Evolutionary conservation across 257 asterid genomes (phyloP), one percentile per base, ranked within the genome.

Genomic region (Capsicum chinense): DNA sequence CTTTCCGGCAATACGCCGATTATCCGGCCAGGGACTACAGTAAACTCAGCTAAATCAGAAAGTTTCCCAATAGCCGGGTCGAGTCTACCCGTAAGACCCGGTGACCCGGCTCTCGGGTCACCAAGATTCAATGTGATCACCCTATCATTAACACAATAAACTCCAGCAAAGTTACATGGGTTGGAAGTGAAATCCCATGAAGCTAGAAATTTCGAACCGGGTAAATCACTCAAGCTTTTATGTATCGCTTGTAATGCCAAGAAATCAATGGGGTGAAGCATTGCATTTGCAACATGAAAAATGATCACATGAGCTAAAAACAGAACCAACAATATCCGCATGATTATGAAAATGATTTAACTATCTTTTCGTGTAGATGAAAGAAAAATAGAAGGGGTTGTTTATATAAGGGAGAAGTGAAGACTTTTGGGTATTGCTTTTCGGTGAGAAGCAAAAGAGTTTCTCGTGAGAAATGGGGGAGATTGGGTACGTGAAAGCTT

Each of bases 141-240:
- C 15, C 83, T 94, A 59, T 93, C 93, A 5, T 90, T 94, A 60
- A 73, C 91, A 62, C 99, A 95, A 56, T 88, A 92, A 7, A 95
- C 94, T 79, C 99, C 99, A 82, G 97, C 89, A 81, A 95, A 95
- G 83, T 83, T 90, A 73, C 99, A 95, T 0, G 99, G 99, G 63
- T 95, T 98, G 4, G 98, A 89, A 47, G 99, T 95, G 87, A 95
- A 95, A 87, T 95, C 99, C 99, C 99, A 95, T 1, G 99, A 92
- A 57, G 90, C 89, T 16, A 95, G 90, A 37, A 86, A 95, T 71
- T 89, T 90, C 0, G 99, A 95, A 9, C 97, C 97, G 2, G 99
- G 99, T 85, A 94, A 82, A 90, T 95, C 99, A 85, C 52, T 80
- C 66, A 95, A 84, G 83, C 91, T 82, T 84, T 94, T 94, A 6